phyloP scores from a whole-genome alignment of 768 basidiomycete species.

The Macrolepiota fuliginosa region DNA sequence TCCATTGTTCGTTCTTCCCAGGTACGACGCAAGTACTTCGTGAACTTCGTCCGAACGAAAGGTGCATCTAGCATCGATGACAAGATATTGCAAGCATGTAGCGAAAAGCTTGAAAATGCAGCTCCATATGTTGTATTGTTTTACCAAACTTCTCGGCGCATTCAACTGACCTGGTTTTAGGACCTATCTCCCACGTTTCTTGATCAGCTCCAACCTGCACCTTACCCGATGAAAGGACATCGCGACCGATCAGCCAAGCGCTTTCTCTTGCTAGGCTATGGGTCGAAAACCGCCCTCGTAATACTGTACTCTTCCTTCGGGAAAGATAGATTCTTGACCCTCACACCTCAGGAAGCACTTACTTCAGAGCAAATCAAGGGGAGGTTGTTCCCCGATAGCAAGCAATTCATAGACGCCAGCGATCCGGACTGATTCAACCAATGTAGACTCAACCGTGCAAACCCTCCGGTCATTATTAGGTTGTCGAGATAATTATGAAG shows the following conservation, averaged over 20 bases:
- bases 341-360: background rate
- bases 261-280: background rate
- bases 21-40: background rate
- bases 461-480: background rate
- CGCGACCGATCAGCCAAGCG: background rate
- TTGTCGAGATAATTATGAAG: too few relatives aligned
- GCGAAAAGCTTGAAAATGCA: background rate
- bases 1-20: background rate
- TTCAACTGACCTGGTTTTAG: background rate
- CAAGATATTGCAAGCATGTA: background rate
- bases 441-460: background rate
- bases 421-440: background rate
- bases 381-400: background rate
- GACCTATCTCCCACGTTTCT: background rate
- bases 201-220: too few relatives aligned
- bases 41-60: background rate
- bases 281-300: background rate
- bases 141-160: too few relatives aligned
- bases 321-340: background rate
- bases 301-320: background rate
- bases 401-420: background rate
- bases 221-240: background rate
- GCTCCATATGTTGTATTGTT: background rate
- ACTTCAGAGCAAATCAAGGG: background rate
- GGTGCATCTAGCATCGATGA: background rate